Evolutionary conservation across 2,329 filamentous ascomycete species (phyloP).

Genomic region (Zelopaecilomyces penicillatus): DNA sequence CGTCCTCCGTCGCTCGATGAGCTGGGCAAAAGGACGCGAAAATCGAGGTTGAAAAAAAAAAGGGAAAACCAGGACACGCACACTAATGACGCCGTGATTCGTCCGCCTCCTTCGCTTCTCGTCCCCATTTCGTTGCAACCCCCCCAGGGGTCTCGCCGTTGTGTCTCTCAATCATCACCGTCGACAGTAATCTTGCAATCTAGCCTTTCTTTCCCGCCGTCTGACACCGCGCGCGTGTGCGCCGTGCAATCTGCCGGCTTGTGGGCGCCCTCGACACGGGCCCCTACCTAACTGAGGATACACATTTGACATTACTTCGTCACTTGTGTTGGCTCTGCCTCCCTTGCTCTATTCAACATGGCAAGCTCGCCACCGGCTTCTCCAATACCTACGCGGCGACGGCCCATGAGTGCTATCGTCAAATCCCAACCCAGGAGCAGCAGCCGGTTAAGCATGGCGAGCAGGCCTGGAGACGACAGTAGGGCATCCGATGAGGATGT

Average conservation of each 20-base stretch:
- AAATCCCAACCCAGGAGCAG: slow-evolving; percentile 64
- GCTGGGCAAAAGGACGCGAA: no score
- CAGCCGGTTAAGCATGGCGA: slow-evolving; percentile 78
- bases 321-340: slow-evolving; percentile 8
- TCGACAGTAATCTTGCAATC: neutral
- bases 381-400: slow-evolving; percentile 47
- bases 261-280: slow-evolving; percentile 8
- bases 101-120: neutral
- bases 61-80: slow-evolving; percentile 2
- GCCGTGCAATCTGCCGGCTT: slow-evolving; percentile 9
- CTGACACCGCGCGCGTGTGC: slow-evolving; percentile 8
- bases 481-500: slow-evolving; percentile 82
- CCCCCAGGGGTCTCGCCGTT: neutral
- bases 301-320: slow-evolving; percentile 1
- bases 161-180: neutral
- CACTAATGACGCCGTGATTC: neutral
- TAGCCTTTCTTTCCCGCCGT: slow-evolving; percentile 1
- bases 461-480: slow-evolving; percentile 68
- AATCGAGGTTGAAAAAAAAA: neutral
- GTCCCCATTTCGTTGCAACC: neutral
- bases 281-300: slow-evolving; percentile 1
- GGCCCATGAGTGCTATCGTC: slow-evolving; percentile 69
- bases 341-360: slow-evolving; percentile 36
- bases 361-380: slow-evolving; percentile 63
- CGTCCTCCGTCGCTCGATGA: no score